phyloP scores from a whole-genome alignment of 495 filamentous ascomycete species.

The Clohesyomyces aquaticus region DNA sequence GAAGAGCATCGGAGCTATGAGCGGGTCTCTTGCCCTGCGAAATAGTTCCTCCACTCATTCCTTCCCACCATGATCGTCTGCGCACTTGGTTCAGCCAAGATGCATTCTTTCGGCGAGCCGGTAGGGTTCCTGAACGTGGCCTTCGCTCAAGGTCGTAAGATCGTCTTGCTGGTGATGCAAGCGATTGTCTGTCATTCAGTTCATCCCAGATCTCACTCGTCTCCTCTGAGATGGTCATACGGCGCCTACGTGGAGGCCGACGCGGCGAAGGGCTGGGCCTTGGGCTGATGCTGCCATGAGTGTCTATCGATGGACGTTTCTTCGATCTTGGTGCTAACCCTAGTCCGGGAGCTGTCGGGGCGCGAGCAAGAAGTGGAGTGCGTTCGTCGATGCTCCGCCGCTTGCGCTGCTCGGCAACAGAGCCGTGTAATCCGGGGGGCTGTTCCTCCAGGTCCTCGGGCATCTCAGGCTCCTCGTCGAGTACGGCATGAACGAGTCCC shows the following conservation, averaged over 20 bases:
- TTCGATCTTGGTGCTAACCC: slow-evolving; percentile 19
- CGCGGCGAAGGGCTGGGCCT: slow-evolving; percentile 25
- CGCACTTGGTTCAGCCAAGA: slow-evolving; percentile 27
- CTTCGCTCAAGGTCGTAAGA: slow-evolving; percentile 34
- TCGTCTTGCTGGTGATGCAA: slow-evolving; percentile 28
- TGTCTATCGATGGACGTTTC: slow-evolving; percentile 29
- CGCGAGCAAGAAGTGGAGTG: slow-evolving; percentile 34
- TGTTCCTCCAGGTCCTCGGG: slow-evolving; percentile 61
- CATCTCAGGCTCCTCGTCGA: slow-evolving; percentile 30
- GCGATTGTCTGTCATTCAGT: slow-evolving; percentile 42
- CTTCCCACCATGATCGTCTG: slow-evolving; percentile 41
- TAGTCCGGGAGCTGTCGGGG: slow-evolving; percentile 25
- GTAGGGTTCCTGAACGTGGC: slow-evolving; percentile 34
- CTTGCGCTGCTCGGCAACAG: slow-evolving; percentile 22
- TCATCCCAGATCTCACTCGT: slow-evolving; percentile 49
- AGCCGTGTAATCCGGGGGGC: slow-evolving; percentile 28
- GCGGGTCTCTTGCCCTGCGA: slow-evolving; percentile 33
- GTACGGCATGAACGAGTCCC: slow-evolving; percentile 61
- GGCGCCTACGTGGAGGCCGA: slow-evolving; percentile 30
- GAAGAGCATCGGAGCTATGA: slow-evolving; percentile 2
- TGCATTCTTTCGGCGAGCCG: slow-evolving; percentile 23
- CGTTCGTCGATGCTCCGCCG: slow-evolving; percentile 29
- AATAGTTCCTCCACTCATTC: slow-evolving; percentile 16
- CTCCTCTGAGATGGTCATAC: slow-evolving; percentile 38
- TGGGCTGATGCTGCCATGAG: slow-evolving; percentile 15